A percentile compares a stretch with the other conserved stretches of the same genome.
These are phyloP conservation scores for Coccomyxa sp. DNA, from an alignment of 139 green algal genomes.

Conservation along the genomic window DNA sequence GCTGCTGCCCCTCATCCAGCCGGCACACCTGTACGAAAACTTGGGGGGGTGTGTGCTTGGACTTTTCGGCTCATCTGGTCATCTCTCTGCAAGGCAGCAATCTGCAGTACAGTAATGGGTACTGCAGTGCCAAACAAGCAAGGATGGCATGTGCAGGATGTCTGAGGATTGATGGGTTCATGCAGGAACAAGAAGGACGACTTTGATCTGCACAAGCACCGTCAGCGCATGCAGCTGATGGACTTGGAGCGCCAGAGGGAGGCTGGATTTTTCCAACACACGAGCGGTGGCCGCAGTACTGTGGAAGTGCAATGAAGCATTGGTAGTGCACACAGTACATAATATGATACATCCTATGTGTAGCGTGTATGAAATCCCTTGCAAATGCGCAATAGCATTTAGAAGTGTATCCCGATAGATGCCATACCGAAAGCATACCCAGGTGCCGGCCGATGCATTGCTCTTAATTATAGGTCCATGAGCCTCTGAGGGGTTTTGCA, in stretches of 20 bases:
- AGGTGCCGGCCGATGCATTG: too few species aligned
- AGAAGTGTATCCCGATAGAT: too few species aligned
- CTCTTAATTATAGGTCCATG: too few species aligned
- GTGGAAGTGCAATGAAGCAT: too few species aligned
- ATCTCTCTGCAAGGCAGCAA: background rate
- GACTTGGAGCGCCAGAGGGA: background rate
- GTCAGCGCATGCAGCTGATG: background rate
- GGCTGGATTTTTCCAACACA: background rate
- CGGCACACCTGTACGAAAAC: background rate
- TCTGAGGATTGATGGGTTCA: background rate
- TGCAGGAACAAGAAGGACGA: background rate
- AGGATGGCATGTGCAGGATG: background rate
- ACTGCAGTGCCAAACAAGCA: background rate
- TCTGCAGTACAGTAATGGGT: background rate
- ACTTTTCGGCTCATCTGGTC: background rate
- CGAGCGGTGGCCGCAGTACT: background rate
- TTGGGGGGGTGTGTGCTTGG: background rate
- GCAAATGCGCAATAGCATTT: too few species aligned
- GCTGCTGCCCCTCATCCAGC: background rate
- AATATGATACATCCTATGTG: too few species aligned
- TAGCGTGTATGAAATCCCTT: too few species aligned
- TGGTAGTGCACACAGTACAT: too few species aligned
- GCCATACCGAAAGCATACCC: too few species aligned
- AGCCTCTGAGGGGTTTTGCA: too few species aligned
- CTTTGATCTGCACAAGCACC: background rate